Evolutionary conservation across 129 eudicot species (phyloP).

Genomic region (Centella asiatica): DNA sequence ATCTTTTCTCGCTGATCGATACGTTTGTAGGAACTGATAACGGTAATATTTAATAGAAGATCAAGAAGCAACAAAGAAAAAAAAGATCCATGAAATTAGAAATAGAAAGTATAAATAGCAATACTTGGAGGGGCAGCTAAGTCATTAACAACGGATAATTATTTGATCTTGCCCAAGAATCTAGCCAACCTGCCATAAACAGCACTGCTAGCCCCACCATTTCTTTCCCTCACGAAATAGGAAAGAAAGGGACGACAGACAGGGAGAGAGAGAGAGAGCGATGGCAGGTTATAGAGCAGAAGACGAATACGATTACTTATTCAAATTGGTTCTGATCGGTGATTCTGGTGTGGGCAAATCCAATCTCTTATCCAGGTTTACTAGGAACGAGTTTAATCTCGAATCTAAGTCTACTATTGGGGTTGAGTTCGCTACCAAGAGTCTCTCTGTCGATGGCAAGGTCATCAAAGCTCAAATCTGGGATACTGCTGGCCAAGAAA

Average conservation of each 20-base stretch:
- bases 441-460: conserved; percentile 5
- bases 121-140: not conserved
- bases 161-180: conserved; percentile 7
- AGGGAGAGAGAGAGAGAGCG: not conserved
- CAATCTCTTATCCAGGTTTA: conserved; percentile 4
- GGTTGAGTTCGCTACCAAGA: conserved; percentile 13
- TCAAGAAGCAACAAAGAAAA: too few species aligned
- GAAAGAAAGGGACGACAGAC: not conserved
- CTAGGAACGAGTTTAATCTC: conserved; percentile 5
- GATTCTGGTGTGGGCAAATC: conserved; percentile 15
- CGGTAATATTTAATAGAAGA: too few species aligned
- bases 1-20: too few species aligned
- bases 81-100: too few species aligned
- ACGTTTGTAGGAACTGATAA: too few species aligned
- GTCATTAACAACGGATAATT: not conserved
- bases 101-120: too few species aligned
- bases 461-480: conserved; percentile 14
- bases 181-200: not conserved
- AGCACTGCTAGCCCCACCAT: not conserved
- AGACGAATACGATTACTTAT: conserved; percentile 11
- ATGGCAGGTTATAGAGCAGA: conserved; percentile 5
- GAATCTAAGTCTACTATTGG: conserved; percentile 11
- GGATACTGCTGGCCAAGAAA: conserved; percentile 16
- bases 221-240: not conserved
- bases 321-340: conserved; percentile 4